A percentile compares a stretch with the other conserved stretches of the same genome.
Conservation (phyloP, 345 rosid species). For the Citrus trifoliata region DNA sequence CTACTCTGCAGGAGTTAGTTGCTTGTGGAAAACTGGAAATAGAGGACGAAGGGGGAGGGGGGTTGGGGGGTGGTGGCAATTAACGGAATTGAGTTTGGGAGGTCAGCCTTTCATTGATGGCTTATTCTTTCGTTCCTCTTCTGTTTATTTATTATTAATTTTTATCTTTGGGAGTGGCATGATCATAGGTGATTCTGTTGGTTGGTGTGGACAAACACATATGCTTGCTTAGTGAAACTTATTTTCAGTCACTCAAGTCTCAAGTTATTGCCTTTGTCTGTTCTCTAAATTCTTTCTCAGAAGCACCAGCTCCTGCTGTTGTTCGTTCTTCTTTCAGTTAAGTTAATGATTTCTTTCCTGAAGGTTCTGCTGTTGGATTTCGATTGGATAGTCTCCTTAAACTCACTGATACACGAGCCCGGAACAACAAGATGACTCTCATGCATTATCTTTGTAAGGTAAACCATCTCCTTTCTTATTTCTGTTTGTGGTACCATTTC, state of each 20-base stretch:
- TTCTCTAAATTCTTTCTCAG: neutral
- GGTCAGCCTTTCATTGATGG: neutral
- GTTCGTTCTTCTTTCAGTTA: conserved; percentile 3
- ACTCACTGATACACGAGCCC: conserved; percentile 82
- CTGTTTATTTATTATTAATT: neutral
- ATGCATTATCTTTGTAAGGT: conserved; percentile 97
- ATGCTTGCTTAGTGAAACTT: neutral
- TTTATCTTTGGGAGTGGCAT: neutral
- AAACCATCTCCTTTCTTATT: conserved; percentile 11
- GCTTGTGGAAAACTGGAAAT: neutral
- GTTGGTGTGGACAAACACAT: neutral
- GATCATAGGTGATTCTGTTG: neutral
- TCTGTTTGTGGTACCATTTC: neutral
- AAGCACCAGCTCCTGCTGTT: neutral
- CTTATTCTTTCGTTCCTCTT: neutral
- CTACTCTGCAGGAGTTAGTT: neutral
- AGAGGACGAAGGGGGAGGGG: neutral
- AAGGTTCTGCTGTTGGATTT: conserved; percentile 90
- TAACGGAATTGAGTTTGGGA: neutral
- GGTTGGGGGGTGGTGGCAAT: neutral
- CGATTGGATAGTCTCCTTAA: conserved; percentile 89
- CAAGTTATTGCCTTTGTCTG: neutral
- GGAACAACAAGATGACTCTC: conserved; percentile 79
- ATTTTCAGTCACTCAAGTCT: neutral
- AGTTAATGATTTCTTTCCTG: conserved; percentile 10